Evolutionary conservation across 192 early-diverging fungal species (phyloP).

Genomic region (Rhizoclosmatium globosum): DNA sequence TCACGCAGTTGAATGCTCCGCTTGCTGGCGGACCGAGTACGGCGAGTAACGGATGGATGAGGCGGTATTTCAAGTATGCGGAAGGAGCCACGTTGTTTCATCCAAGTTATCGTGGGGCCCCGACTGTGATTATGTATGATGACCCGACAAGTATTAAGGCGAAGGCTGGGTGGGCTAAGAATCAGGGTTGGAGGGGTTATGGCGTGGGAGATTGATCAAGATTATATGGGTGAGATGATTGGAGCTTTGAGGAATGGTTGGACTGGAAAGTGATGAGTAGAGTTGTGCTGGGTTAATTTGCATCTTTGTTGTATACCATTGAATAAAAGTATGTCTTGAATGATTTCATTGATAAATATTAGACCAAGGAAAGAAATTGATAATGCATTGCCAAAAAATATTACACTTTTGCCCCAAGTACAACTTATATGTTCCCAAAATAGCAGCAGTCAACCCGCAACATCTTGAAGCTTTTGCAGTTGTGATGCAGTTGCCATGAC

Average conservation of each 20-base stretch:
- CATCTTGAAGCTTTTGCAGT: constrained; percentile 40
- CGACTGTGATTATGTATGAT: constrained; percentile 77
- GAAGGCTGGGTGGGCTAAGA: constrained; percentile 67
- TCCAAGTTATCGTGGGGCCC: constrained; percentile 37
- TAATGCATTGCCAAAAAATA: too few species aligned
- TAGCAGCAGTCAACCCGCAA: constrained; percentile 50
- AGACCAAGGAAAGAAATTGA: too few species aligned
- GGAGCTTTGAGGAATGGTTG: constrained; percentile 4
- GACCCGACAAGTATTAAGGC: constrained; percentile 67
- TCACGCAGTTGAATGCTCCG: constrained; percentile 57
- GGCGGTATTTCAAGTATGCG: constrained; percentile 59
- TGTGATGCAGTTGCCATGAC: neutral
- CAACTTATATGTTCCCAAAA: constrained; percentile 62
- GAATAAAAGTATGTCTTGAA: too few species aligned
- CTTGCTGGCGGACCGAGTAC: constrained; percentile 43
- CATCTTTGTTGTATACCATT: too few species aligned
- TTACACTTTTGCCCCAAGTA: constrained; percentile 37
- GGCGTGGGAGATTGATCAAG: constrained; percentile 25
- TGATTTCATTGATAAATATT: too few species aligned
- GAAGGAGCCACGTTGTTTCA: constrained; percentile 67
- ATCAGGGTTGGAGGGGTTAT: constrained; percentile 50
- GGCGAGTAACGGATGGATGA: constrained; percentile 61
- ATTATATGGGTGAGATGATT: constrained; percentile 15
- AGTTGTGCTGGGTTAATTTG: too few species aligned
- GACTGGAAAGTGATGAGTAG: neutral